Percentiles rank a stretch among this genome's conserved stretches.
These are phyloP conservation scores for Sarcodon sp. DNA, from an alignment of 768 basidiomycete species.

Conservation along the genomic window DNA sequence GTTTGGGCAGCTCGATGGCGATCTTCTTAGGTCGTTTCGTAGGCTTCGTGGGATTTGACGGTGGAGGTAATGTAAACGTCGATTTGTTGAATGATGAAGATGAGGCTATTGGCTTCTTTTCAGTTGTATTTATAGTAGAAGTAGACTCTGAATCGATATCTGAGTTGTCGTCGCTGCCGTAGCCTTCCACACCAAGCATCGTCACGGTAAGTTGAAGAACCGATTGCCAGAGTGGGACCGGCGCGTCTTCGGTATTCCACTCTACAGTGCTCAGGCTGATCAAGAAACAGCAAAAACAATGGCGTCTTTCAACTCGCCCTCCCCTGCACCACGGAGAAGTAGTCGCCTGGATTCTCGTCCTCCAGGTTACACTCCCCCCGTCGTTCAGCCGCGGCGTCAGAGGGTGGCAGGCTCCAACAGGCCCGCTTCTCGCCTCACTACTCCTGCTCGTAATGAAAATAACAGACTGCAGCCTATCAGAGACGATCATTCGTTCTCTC, in stretches of 20 bases:
- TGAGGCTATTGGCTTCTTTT: conserved; percentile 7
- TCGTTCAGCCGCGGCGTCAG: conserved; percentile 12
- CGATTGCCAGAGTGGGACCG: conserved; percentile 11
- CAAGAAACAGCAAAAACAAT: conserved; percentile 15
- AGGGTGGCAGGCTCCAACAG: conserved; percentile 15
- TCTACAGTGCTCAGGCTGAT: background rate
- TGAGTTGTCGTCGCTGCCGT: conserved; percentile 61
- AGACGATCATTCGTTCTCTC: conserved; percentile 28
- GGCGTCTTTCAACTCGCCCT: conserved; percentile 44
- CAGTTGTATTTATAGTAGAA: conserved; percentile 1
- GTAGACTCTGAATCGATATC: conserved; percentile 36
- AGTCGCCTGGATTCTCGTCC: conserved; percentile 7
- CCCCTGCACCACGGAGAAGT: conserved; percentile 47
- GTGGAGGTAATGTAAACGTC: conserved; percentile 19
- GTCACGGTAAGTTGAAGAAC: conserved; percentile 2
- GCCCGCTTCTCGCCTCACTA: conserved; percentile 28
- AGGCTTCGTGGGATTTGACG: conserved; percentile 21
- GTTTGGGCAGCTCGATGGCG: conserved; percentile 42
- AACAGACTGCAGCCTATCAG: conserved; percentile 12
- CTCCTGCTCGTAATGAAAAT: conserved; percentile 19
- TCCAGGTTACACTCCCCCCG: conserved; percentile 16
- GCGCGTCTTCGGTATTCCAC: conserved; percentile 1
- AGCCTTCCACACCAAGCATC: conserved; percentile 71
- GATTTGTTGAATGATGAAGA: conserved; percentile 18
- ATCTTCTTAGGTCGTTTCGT: conserved; percentile 46